These are phyloP conservation scores for Tuber borchii DNA, from an alignment of 495 filamentous ascomycete species.

Conservation along the genomic window DNA sequence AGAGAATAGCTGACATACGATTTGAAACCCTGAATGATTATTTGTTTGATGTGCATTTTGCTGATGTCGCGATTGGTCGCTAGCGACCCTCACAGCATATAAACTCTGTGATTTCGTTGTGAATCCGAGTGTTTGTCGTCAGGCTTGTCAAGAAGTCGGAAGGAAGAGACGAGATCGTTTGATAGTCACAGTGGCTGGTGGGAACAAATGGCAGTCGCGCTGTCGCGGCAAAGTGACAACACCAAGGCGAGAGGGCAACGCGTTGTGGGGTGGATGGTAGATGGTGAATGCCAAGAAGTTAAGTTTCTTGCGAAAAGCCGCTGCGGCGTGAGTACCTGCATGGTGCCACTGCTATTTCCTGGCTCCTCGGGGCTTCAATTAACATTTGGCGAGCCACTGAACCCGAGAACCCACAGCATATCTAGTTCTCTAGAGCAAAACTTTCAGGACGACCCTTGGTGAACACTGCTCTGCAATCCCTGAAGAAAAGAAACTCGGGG, in stretches of 20 bases:
- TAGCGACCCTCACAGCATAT: background rate
- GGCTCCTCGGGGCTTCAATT: background rate
- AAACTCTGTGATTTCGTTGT: background rate
- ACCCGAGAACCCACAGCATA: background rate
- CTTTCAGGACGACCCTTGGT: background rate
- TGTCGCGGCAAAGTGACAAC: background rate
- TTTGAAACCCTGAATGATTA: slow-evolving; percentile 99
- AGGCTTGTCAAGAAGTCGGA: background rate
- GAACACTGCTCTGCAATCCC: background rate
- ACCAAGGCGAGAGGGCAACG: background rate
- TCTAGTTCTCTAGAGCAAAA: too few species aligned
- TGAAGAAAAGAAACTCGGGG: background rate
- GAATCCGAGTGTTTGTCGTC: background rate
- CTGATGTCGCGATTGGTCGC: slow-evolving; percentile 14
- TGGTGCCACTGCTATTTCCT: too few species aligned
- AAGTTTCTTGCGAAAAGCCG: background rate
- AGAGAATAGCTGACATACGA: slow-evolving; percentile 54
- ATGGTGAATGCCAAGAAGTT: background rate
- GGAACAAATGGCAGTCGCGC: background rate
- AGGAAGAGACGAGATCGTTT: background rate
- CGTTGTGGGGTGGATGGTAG: background rate
- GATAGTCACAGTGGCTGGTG: background rate
- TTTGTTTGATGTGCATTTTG: slow-evolving; percentile 98
- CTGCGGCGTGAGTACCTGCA: background rate
- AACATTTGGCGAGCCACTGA: background rate